Evolutionary conservation across 2,329 filamentous ascomycete genomes (phyloP).

Genomic region (Bretziella fagacearum): DNA sequence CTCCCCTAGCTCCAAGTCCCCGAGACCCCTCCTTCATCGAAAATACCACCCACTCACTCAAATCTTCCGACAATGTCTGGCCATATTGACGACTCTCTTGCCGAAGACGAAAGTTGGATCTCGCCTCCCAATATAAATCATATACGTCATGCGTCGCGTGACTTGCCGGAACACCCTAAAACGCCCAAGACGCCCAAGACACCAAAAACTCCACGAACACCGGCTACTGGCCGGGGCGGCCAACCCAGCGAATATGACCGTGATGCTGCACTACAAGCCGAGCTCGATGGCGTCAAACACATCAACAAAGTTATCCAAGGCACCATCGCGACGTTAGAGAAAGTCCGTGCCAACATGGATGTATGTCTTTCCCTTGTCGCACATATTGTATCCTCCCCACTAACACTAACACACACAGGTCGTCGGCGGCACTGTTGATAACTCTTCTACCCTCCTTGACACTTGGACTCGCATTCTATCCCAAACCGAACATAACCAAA

Average conservation of each 20-base stretch:
- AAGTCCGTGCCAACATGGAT: constrained; percentile 61
- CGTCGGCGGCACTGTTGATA: constrained; percentile 68
- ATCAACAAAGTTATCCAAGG: constrained; percentile 80
- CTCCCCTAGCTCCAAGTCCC: no score
- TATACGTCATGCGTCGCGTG: constrained; percentile 18
- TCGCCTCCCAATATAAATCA: constrained; percentile 20
- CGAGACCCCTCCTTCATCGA: no score
- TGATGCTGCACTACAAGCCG: constrained; percentile 56
- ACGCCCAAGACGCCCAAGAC: constrained; percentile 33
- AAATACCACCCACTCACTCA: background rate
- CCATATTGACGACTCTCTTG: constrained; percentile 29
- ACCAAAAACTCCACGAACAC: constrained; percentile 29
- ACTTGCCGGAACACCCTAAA: constrained; percentile 23
- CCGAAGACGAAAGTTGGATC: constrained; percentile 29
- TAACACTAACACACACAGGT: constrained; percentile 33
- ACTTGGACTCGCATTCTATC: constrained; percentile 93
- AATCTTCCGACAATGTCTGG: no score
- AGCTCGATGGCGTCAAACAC: constrained; percentile 66
- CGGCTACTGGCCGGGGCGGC: constrained; percentile 19
- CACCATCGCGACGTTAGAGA: constrained; percentile 53
- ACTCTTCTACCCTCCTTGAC: constrained; percentile 76
- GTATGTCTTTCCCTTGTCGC: constrained; percentile 26
- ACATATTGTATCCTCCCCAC: background rate
- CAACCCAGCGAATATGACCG: constrained; percentile 25
- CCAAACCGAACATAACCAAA: constrained; percentile 94